Percentiles rank a stretch among this genome's conserved stretches.
Evolutionary conservation across 495 filamentous ascomycete genomes (phyloP).

Genomic region (Aspergillus diversus): DNA sequence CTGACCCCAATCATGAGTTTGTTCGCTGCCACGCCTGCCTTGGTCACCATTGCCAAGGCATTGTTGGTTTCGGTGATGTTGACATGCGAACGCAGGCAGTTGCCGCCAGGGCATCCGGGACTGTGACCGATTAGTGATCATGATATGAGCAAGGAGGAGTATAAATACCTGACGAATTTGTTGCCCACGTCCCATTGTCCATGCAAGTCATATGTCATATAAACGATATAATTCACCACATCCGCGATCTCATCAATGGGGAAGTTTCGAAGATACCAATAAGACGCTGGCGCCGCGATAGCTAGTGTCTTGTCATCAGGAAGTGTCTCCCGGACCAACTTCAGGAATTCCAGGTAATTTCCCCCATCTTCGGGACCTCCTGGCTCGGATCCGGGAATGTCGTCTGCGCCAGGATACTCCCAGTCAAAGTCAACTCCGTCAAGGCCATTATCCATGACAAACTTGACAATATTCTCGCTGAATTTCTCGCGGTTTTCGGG

Average conservation of each 20-base stretch:
- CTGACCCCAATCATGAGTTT: conserved; percentile 43
- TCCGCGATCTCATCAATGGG: conserved; percentile 29
- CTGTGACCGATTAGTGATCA: conserved; percentile 27
- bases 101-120: conserved; percentile 37
- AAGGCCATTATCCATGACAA: conserved; percentile 34
- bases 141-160: conserved; percentile 30
- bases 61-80: conserved; percentile 45
- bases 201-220: conserved; percentile 43
- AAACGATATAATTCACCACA: conserved; percentile 35
- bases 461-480: conserved; percentile 36
- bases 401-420: conserved; percentile 42
- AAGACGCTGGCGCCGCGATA: conserved; percentile 29
- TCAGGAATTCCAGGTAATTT: conserved; percentile 32
- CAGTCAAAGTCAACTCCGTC: conserved; percentile 47
- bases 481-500: conserved; percentile 38
- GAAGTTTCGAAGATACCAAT: conserved; percentile 38
- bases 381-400: conserved; percentile 43
- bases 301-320: conserved; percentile 12
- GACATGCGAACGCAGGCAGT: conserved; percentile 45
- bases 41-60: conserved; percentile 51
- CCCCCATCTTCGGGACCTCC: conserved; percentile 23
- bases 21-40: conserved; percentile 46
- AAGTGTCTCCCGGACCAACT: conserved; percentile 1
- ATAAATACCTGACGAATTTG: conserved; percentile 19
- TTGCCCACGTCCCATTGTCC: conserved; percentile 12